Evolutionary conservation across 768 basidiomycete species (phyloP).

Genomic region (Krasilnikovozyma curviuscula): DNA sequence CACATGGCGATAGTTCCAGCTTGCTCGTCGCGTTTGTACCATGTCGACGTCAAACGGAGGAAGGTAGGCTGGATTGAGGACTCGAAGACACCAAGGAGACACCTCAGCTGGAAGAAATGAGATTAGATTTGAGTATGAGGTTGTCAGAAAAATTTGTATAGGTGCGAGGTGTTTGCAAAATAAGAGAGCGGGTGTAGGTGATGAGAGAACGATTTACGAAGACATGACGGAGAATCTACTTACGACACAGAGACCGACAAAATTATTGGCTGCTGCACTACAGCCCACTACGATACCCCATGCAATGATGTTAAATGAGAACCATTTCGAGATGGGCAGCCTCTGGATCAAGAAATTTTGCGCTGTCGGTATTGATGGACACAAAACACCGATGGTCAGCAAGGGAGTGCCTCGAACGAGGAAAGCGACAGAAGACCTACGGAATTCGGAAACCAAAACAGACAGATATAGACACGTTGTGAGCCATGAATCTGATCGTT

Average conservation of each 20-base stretch:
- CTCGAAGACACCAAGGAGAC: constrained; percentile 2
- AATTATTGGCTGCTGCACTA: constrained; percentile 29
- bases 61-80: constrained; percentile 1
- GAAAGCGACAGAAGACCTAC: too few relatives aligned
- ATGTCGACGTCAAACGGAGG: not conserved
- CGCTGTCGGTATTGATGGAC: too few relatives aligned
- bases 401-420: too few relatives aligned
- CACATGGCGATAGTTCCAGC: not conserved
- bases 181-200: too few relatives aligned
- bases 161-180: too few relatives aligned
- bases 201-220: too few relatives aligned
- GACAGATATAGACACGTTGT: constrained; percentile 2
- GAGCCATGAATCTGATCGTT: not conserved
- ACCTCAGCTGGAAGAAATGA: too few relatives aligned
- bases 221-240: too few relatives aligned
- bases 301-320: constrained; percentile 18
- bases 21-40: constrained; percentile 7
- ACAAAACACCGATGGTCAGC: too few relatives aligned
- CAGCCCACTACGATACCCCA: constrained; percentile 30
- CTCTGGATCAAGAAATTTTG: constrained; percentile 36
- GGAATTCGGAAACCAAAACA: constrained; percentile 31
- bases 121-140: too few relatives aligned
- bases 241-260: constrained; percentile 29
- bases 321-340: constrained; percentile 23
- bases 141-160: too few relatives aligned